Evolutionary conservation across 345 rosid genomes (phyloP).

Genomic region (Clarkia xantiana): DNA sequence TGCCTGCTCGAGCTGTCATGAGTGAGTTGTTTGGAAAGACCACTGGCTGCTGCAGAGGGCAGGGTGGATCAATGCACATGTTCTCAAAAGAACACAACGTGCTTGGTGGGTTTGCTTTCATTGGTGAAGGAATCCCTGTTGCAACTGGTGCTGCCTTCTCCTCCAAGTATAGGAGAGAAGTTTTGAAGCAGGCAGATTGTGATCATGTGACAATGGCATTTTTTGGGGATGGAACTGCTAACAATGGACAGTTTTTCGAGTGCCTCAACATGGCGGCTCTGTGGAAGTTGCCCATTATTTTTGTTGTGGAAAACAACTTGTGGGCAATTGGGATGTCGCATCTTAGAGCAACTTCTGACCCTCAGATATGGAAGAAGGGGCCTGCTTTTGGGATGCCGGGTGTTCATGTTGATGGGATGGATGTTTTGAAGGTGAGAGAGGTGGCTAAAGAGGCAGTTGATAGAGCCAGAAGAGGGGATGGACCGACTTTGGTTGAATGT

Average conservation of each 20-base stretch:
- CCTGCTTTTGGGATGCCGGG: constrained; percentile 54
- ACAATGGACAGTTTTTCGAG: constrained; percentile 55
- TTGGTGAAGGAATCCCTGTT: constrained; percentile 50
- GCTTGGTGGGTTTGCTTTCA: constrained; percentile 48
- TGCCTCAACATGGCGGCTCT: constrained; percentile 53
- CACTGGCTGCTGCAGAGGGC: constrained; percentile 46
- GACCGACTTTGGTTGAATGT: constrained; percentile 52
- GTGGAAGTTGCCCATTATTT: constrained; percentile 48
- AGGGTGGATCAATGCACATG: constrained; percentile 58
- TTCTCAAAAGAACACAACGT: constrained; percentile 45
- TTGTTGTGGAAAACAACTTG: constrained; percentile 54
- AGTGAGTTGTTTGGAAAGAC: constrained; percentile 50
- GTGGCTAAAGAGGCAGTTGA: constrained; percentile 39
- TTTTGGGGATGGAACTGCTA: constrained; percentile 48
- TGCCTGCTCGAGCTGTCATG: constrained; percentile 47
- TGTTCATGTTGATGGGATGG: constrained; percentile 52
- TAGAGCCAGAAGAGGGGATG: constrained; percentile 48
- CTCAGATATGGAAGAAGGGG: constrained; percentile 49
- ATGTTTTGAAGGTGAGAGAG: constrained; percentile 47
- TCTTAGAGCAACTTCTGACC: constrained; percentile 48
- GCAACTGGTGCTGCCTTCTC: constrained; percentile 51
- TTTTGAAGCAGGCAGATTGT: constrained; percentile 23
- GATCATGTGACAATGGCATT: constrained; percentile 39
- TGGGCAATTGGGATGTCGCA: constrained; percentile 64
- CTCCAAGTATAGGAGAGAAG: constrained; percentile 36